Evolutionary conservation across 768 basidiomycete genomes (phyloP), one percentile per base, ranked within the genome.

Genomic region (Naganishia friedmannii): DNA sequence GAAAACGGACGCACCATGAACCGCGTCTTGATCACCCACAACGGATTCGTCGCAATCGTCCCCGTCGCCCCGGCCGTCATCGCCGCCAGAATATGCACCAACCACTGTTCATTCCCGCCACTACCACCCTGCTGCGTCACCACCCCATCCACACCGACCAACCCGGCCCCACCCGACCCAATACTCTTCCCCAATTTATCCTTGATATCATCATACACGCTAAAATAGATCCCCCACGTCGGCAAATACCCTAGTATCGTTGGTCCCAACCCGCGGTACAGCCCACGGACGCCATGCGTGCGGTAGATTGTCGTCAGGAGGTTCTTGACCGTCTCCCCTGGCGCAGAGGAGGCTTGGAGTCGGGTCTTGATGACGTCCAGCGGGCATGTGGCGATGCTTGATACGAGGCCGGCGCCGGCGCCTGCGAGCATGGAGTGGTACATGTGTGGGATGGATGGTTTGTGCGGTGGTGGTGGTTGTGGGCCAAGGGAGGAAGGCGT

Each of bases 21-120:
- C 32, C 96, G 88, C 28, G 95, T 98, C 84, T 97, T 98, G 81
- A 99, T 93, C 51, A 99, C 93, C 96, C 96, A 99, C 8, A 99
- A 81, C 0, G 96, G 96, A 82, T 92, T 97, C 29, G 96, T 98
- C 76, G 89, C 89, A 65, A 92, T 87, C 7, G 96, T 96, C 77
- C 95, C 94, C 23, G 89, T 84, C 6, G 92, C 94, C 15, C 96
- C 96, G 0, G 95, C 96, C 53, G 87, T 85, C 95, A 99, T 97
- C 6, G 96, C 94, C 7, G 96, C 95, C 7, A 92, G 80, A 71
- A 99, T 90, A 75, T 99, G 95, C 6, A 79, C 71, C 8, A 73
- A 53, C 26, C 78, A 74, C 17, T 34, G 57, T 17, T 72, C 72
- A 26, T 55, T 69, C 48, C 57, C 45, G 45, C 31, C 42, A 23